These are phyloP conservation scores for Myrica gale DNA, from an alignment of 306 rosid genomes.

Conservation along the genomic window DNA sequence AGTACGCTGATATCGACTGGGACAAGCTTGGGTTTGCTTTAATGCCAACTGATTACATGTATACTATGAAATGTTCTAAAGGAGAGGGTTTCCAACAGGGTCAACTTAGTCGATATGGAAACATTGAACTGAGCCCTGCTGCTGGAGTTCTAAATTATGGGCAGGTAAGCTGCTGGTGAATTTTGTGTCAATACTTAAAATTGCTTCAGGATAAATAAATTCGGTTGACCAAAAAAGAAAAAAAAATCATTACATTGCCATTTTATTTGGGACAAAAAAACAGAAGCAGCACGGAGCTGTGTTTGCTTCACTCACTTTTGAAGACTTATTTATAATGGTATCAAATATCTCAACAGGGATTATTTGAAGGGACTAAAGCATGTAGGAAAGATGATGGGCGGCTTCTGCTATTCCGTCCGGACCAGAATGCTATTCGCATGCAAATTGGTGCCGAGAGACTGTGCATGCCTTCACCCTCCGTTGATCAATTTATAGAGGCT, in stretches of 20 bases:
- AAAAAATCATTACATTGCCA: not conserved
- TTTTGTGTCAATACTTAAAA: not conserved
- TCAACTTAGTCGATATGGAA: constrained; percentile 53
- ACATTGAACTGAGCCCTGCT: constrained; percentile 72
- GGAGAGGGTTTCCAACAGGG: constrained; percentile 56
- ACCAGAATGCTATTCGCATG: constrained; percentile 72
- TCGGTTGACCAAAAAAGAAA: not conserved
- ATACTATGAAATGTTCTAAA: constrained; percentile 39
- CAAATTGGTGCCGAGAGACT: constrained; percentile 71
- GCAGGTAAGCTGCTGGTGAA: constrained; percentile 45
- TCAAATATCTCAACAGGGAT: constrained; percentile 45
- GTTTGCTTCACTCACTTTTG: not conserved
- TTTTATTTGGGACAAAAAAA: too few relatives aligned
- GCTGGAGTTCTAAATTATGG: constrained; percentile 89
- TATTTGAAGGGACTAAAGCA: constrained; percentile 89
- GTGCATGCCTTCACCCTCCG: constrained; percentile 82
- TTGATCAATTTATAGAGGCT: constrained; percentile 65
- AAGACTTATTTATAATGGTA: not conserved
- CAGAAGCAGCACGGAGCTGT: too few relatives aligned
- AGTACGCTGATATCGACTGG: constrained; percentile 65
- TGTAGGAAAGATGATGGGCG: constrained; percentile 71
- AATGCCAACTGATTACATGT: constrained; percentile 76
- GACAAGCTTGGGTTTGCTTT: constrained; percentile 77
- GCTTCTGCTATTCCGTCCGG: constrained; percentile 73
- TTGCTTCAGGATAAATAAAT: not conserved